Evolutionary conservation across 306 rosid genomes (phyloP).

Genomic region (Castanea crenata): DNA sequence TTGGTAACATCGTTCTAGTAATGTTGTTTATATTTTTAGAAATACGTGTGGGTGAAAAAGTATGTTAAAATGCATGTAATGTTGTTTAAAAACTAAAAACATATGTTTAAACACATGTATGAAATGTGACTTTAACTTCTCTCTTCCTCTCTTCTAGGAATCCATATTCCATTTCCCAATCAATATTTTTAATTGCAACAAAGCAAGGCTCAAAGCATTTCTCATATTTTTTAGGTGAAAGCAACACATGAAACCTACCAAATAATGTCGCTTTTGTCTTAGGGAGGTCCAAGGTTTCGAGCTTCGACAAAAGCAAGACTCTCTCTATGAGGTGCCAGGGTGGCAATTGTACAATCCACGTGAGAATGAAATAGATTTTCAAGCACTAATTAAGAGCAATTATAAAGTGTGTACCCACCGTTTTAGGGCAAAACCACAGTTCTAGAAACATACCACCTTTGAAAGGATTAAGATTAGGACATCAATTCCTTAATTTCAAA

Average conservation of each 20-base stretch:
- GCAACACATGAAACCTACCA: not conserved
- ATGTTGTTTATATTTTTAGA: too few relatives aligned
- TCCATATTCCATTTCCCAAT: not conserved
- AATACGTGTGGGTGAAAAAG: too few relatives aligned
- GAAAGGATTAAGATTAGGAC: constrained; percentile 24
- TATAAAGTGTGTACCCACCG: constrained; percentile 36
- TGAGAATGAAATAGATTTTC: constrained; percentile 13
- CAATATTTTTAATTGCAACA: not conserved
- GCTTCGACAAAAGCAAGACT: not conserved
- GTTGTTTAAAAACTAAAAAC: too few relatives aligned
- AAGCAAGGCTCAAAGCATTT: not conserved
- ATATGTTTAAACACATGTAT: too few relatives aligned
- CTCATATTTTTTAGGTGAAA: not conserved
- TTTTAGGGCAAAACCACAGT: constrained; percentile 45
- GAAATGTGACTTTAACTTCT: not conserved
- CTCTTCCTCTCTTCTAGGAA: not conserved
- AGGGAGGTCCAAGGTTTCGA: not conserved
- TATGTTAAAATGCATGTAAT: too few relatives aligned
- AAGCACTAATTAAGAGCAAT: not conserved
- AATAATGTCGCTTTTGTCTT: not conserved
- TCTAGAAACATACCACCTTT: constrained; percentile 1
- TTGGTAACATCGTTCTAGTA: too few relatives aligned
- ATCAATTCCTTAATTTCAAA: constrained; percentile 9
- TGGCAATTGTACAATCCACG: not conserved
- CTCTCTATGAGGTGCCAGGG: not conserved